Conservation (phyloP, 306 rosid species). For the Acmispon strigosus region DNA sequence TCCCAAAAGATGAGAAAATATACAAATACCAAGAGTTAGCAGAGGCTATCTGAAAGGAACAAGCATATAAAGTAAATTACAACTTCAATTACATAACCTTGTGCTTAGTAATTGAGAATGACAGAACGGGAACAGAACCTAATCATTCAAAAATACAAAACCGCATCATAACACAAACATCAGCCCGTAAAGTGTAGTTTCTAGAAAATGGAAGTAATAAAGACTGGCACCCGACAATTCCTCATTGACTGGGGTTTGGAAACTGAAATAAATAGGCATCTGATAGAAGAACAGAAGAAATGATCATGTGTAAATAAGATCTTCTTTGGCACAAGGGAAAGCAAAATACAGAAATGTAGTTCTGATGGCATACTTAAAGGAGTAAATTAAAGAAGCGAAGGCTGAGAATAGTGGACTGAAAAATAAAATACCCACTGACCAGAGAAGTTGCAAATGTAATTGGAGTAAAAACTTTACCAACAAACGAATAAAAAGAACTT, state of each 20-base stretch:
- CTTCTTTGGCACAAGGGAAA: slow-evolving; percentile 16
- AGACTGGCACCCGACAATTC: not conserved
- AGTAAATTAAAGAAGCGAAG: slow-evolving; percentile 17
- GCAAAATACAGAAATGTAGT: slow-evolving; percentile 7
- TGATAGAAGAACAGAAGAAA: slow-evolving; percentile 6
- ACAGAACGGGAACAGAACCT: slow-evolving; percentile 10
- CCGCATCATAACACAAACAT: not conserved
- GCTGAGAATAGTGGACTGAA: slow-evolving; percentile 18
- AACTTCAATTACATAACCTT: not conserved
- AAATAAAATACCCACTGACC: slow-evolving; percentile 3
- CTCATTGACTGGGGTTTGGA: slow-evolving; percentile 17
- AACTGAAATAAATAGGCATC: slow-evolving; percentile 14
- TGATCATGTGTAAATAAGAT: not conserved
- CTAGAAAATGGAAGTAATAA: slow-evolving; percentile 9
- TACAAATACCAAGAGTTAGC: not conserved
- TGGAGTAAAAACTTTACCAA: slow-evolving; percentile 42
- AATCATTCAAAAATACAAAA: not conserved
- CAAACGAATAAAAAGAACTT: slow-evolving; percentile 30
- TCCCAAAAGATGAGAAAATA: not conserved
- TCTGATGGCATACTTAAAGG: slow-evolving; percentile 9
- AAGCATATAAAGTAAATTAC: slow-evolving; percentile 17
- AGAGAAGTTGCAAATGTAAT: slow-evolving; percentile 35
- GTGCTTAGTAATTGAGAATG: not conserved
- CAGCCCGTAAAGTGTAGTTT: slow-evolving; percentile 18
- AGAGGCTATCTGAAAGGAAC: not conserved